Evolutionary conservation across 139 green algal genomes (phyloP), one percentile per base, ranked within the genome.

Genomic region (Pycnococcus provasolii): DNA sequence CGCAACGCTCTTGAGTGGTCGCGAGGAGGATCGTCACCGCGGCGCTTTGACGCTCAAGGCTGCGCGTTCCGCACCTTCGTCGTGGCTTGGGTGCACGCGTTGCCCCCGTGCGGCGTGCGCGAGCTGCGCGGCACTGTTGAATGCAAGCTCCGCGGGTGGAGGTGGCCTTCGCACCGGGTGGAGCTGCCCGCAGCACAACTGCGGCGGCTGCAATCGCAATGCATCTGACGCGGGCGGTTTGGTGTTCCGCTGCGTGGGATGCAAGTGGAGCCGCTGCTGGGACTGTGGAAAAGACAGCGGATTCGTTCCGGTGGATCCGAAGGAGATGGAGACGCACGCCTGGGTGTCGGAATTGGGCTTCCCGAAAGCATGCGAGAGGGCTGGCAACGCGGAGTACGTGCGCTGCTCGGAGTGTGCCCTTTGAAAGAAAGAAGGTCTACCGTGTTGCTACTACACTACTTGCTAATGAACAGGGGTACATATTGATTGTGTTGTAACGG

Each of bases 241-340:
- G 58, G 3, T 64, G 58, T 64, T 64, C 58, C 58, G 42, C 5
- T 64, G 58, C 58, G 58, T 64, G 8, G 42, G 40, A 26, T 64
- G 58, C 58, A 26, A 26, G 26, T 26, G 26, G 26, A 26, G 26
- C 26, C 26, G 26, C 26, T 26, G 26, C 26, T 26, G 26, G 26
- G 26, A 26, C 26, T 26, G 26, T 26, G 26, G 26, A 26, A 26
- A 26, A 26, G 26, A 26, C 26, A 26, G 26, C 26, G 26, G 26
- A 26, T 26, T 26, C 26, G 26, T 26, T 26, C 26, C 26, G 26
- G 26, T 26, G 26, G 26, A 26, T 26, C 26, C 26, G 26, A 26
- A 26, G 26, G 26, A 26, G 26, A 26, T 26, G 26, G 26, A 26
- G 26, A 26, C 26, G 26, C 26, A 26, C 26, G 26, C 26, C 26